phyloP scores from a whole-genome alignment of 441 rosid species.

The Pelargonium myrrhifolium region DNA sequence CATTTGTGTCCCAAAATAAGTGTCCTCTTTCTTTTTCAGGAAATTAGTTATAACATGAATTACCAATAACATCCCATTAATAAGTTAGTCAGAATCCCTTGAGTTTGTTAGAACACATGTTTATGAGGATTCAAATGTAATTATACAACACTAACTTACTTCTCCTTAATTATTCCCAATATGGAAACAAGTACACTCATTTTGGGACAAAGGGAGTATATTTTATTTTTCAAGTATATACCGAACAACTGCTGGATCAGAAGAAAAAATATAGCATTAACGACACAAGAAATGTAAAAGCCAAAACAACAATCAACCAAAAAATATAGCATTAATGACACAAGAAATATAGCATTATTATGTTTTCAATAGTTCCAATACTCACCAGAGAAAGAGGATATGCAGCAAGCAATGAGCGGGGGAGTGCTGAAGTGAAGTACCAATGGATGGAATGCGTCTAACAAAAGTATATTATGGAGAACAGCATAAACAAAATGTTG shows the following conservation, averaged over 20 bases:
- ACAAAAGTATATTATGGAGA: conserved; percentile 29
- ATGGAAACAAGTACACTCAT: no score
- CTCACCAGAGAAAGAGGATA: conserved; percentile 88
- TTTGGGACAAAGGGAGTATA: neutral
- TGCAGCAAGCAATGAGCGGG: conserved; percentile 73
- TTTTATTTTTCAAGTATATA: neutral
- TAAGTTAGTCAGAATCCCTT: no score
- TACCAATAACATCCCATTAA: no score
- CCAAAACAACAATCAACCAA: neutral
- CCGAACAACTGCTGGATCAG: neutral
- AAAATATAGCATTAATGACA: neutral
- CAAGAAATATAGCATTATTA: neutral
- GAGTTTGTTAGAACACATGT: no score
- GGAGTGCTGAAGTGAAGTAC: conserved; percentile 98
- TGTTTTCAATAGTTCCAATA: conserved; percentile 16
- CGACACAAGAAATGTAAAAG: neutral
- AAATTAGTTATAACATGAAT: no score
- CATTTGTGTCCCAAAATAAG: no score
- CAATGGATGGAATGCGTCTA: conserved; percentile 85
- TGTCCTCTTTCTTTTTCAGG: no score
- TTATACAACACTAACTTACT: no score
- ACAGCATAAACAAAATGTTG: conserved; percentile 5
- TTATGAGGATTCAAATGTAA: no score
- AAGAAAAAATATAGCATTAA: neutral
- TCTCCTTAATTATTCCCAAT: no score